These are phyloP conservation scores for Penicillium verhagenii DNA, from an alignment of 495 filamentous ascomycete species.

Conservation along the genomic window DNA sequence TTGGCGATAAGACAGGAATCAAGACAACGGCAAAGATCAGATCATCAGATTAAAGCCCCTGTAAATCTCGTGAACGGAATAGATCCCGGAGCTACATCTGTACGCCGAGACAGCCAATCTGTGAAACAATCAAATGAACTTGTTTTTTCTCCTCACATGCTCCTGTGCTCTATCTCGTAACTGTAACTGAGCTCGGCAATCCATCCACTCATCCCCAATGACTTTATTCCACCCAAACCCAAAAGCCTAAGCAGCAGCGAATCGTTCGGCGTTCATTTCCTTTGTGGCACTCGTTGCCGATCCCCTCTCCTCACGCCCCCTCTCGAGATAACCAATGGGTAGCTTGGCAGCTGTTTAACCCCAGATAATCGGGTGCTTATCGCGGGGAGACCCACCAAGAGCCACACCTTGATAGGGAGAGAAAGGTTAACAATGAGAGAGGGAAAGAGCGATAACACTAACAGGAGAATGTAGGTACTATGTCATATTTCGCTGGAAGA, in stretches of 20 bases:
- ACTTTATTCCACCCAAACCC: too few species aligned
- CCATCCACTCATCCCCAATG: neutral
- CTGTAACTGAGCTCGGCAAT: neutral
- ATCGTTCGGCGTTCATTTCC: neutral
- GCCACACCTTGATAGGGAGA: constrained; percentile 16
- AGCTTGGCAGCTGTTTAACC: constrained; percentile 4
- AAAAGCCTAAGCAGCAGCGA: neutral
- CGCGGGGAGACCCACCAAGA: constrained; percentile 18
- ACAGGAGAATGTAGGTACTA: neutral
- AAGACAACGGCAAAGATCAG: too few species aligned
- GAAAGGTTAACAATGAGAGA: neutral
- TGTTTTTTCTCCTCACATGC: too few species aligned
- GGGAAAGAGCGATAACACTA: constrained; percentile 2
- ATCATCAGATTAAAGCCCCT: too few species aligned
- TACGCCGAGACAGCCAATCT: constrained; percentile 1
- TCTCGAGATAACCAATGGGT: constrained; percentile 15
- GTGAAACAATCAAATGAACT: neutral
- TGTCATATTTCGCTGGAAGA: neutral
- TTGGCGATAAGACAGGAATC: neutral
- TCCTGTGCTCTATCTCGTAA: neutral
- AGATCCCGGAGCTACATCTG: constrained; percentile 7
- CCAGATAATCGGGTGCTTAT: constrained; percentile 26
- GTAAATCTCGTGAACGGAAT: too few species aligned
- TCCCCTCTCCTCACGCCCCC: constrained; percentile 23
- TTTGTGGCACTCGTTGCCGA: constrained; percentile 12